Evolutionary conservation across 2,329 filamentous ascomycete genomes (phyloP).

Genomic region (Stromatinia cepivora): DNA sequence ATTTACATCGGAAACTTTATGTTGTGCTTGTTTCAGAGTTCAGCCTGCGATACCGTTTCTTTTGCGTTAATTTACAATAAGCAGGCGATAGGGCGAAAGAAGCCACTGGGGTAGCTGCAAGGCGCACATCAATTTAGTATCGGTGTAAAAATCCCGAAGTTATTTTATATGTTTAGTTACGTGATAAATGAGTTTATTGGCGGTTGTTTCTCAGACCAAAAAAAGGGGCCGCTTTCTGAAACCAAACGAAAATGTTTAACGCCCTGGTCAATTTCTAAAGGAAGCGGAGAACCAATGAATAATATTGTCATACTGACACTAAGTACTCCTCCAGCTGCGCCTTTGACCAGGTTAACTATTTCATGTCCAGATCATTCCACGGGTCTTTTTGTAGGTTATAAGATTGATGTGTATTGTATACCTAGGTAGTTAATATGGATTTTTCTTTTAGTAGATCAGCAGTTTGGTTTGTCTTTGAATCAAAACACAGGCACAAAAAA

Average conservation of each 20-base stretch:
- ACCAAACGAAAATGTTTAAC: conserved; percentile 22
- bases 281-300: conserved; percentile 9
- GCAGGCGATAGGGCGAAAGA: background rate
- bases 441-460: background rate
- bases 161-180: background rate
- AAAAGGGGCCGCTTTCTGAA: conserved; percentile 16
- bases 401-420: conserved; percentile 2
- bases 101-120: background rate
- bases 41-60: background rate
- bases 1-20: background rate
- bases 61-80: background rate
- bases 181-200: conserved; percentile 14
- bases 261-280: conserved; percentile 1
- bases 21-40: background rate
- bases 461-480: background rate
- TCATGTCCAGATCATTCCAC: background rate
- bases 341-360: background rate
- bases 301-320: background rate
- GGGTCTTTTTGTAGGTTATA: background rate
- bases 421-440: background rate
- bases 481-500: conserved; percentile 6
- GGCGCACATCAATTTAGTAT: background rate
- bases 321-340: background rate
- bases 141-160: background rate
- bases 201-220: conserved; percentile 7